These are phyloP conservation scores for Eleusine coracana DNA, from an alignment of 176 grass and related monocot genomes.

Conservation along the genomic window DNA sequence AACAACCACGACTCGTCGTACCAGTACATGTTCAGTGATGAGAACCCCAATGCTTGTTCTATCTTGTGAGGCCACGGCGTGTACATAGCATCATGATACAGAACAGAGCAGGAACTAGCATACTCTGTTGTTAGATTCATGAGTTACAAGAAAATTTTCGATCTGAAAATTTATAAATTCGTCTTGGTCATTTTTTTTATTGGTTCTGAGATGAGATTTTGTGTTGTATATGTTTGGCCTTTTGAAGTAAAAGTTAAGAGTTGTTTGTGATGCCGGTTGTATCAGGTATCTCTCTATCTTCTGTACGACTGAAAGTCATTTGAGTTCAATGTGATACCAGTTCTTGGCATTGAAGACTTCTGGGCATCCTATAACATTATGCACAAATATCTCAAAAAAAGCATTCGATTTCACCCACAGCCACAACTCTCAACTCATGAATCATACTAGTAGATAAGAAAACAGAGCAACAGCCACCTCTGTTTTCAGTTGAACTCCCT, in stretches of 20 bases:
- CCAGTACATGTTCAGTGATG: slow-evolving; percentile 9
- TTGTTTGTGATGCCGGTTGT: neutral
- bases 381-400: slow-evolving; percentile 30
- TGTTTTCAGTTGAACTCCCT: neutral
- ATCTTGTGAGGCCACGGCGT: neutral
- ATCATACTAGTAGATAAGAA: neutral
- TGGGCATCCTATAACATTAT: neutral
- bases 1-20: neutral
- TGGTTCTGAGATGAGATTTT: neutral
- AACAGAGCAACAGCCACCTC: neutral
- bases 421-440: neutral
- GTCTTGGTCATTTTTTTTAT: neutral
- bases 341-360: neutral
- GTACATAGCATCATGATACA: too few relatives aligned
- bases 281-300: neutral
- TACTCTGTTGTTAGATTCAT: neutral
- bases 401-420: slow-evolving; percentile 42
- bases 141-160: neutral
- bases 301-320: too few relatives aligned
- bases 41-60: neutral
- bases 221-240: neutral
- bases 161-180: too few relatives aligned
- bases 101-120: neutral
- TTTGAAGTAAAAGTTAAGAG: neutral
- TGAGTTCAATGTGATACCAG: neutral